Conservation (phyloP, 495 filamentous ascomycete genomes). For the Chaetomidium leptoderma region DNA sequence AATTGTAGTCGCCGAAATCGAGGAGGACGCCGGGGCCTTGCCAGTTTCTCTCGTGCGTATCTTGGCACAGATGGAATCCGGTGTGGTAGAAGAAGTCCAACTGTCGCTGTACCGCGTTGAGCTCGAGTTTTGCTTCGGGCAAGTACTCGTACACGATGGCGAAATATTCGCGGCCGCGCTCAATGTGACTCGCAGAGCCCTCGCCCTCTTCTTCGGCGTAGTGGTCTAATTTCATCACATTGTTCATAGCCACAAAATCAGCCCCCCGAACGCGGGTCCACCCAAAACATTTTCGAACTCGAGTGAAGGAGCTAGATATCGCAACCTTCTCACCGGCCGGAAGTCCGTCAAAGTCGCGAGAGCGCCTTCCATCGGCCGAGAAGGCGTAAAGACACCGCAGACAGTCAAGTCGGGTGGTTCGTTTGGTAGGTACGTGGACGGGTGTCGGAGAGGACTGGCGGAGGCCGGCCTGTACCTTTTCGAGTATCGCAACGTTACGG, state of each 20-base stretch:
- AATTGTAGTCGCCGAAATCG: conserved; percentile 12
- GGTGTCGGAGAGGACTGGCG: conserved; percentile 1
- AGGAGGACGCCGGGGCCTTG: conserved; percentile 8
- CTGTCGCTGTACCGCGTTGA: background rate
- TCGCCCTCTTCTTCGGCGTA: background rate
- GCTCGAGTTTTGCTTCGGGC: background rate
- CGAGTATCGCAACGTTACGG: conserved; percentile 7
- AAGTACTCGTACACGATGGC: conserved; percentile 13
- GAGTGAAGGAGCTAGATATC: background rate
- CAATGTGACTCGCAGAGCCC: background rate
- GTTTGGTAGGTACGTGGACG: background rate
- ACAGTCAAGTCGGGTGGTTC: background rate
- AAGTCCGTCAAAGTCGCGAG: background rate
- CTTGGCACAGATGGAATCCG: background rate
- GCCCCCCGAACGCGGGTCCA: conserved; percentile 7
- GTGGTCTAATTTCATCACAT: background rate
- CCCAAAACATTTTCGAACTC: conserved; percentile 6
- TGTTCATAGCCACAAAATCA: conserved; percentile 1
- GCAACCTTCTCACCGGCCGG: background rate
- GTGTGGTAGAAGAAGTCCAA: conserved; percentile 7
- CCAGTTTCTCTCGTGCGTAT: background rate
- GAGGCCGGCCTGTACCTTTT: conserved; percentile 12
- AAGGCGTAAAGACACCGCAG: conserved; percentile 10
- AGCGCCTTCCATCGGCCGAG: background rate
- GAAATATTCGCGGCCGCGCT: background rate